A percentile compares a stretch with the other conserved stretches of the same genome.
These are phyloP conservation scores for Chrysanthemum seticuspe DNA, from an alignment of 129 eudicot species.

Conservation along the genomic window DNA sequence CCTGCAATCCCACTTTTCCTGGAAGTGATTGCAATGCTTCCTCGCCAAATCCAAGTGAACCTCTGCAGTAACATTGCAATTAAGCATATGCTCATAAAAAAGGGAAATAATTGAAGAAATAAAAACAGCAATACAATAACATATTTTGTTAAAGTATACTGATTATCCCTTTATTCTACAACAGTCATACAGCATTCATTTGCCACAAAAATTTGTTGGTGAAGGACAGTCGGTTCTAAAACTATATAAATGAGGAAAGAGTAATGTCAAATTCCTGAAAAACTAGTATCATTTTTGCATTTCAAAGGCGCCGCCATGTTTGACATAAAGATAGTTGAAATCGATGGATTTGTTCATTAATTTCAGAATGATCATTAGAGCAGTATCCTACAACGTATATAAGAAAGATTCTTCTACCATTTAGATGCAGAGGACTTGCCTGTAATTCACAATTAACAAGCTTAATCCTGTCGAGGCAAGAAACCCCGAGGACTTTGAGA, in stretches of 20 bases:
- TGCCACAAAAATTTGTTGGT: neutral
- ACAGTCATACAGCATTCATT: neutral
- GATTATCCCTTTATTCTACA: conserved; percentile 1
- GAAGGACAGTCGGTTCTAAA: neutral
- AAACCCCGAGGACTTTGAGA: conserved; percentile 75
- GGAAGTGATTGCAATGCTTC: conserved; percentile 95
- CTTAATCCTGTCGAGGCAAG: conserved; percentile 79
- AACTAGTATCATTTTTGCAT: neutral
- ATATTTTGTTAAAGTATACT: neutral
- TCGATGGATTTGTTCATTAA: neutral
- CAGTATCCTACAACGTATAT: neutral
- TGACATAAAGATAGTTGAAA: neutral
- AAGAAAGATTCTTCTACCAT: neutral
- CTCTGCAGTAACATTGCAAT: conserved; percentile 45
- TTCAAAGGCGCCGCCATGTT: neutral
- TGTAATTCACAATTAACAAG: conserved; percentile 87
- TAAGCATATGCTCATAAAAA: conserved; percentile 5
- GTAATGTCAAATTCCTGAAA: neutral
- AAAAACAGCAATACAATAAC: neutral
- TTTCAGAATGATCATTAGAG: neutral
- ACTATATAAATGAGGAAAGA: conserved; percentile 8
- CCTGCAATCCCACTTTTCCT: conserved; percentile 89
- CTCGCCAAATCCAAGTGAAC: conserved; percentile 97
- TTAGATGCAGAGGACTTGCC: conserved; percentile 39
- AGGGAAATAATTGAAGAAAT: neutral